Conservation (phyloP, 2,329 filamentous ascomycete genomes). For the Pseudogymnoascus sp. region DNA sequence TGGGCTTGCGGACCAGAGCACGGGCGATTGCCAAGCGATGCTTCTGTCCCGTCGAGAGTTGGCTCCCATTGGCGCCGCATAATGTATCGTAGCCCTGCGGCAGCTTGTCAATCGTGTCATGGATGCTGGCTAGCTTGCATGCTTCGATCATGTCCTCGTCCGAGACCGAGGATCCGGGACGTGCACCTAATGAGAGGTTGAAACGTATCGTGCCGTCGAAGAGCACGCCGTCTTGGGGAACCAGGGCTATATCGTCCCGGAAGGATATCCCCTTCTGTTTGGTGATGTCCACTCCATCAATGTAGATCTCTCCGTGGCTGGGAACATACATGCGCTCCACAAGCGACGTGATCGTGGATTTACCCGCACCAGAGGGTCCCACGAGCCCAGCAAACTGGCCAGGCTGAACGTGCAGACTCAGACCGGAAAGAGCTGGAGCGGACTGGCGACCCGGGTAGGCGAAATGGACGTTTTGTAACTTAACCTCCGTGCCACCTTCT, state of each 20-base stretch:
- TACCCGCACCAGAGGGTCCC: conserved; percentile 63
- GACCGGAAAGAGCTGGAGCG: conserved; percentile 50
- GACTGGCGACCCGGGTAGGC: conserved; percentile 48
- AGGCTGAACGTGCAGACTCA: conserved; percentile 49
- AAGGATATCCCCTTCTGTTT: conserved; percentile 55
- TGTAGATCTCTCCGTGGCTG: conserved; percentile 52
- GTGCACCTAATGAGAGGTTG: conserved; percentile 59
- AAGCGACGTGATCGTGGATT: conserved; percentile 62
- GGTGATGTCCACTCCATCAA: conserved; percentile 52
- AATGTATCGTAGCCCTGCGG: conserved; percentile 85
- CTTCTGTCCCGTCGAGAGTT: conserved; percentile 88
- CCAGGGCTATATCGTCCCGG: conserved; percentile 56
- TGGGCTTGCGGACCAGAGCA: conserved; percentile 58
- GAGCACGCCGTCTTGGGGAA: conserved; percentile 65
- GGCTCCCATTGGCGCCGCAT: conserved; percentile 82
- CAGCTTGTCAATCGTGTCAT: conserved; percentile 74
- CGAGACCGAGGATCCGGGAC: conserved; percentile 37
- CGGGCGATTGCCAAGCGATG: conserved; percentile 84
- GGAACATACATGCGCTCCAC: conserved; percentile 65
- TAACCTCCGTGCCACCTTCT: conserved; percentile 44
- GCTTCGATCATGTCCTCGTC: conserved; percentile 66
- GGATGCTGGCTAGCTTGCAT: conserved; percentile 80
- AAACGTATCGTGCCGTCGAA: conserved; percentile 61
- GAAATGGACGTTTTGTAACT: conserved; percentile 48
- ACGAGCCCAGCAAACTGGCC: conserved; percentile 66